Evolutionary conservation across 2,329 filamentous ascomycete species (phyloP).

Genomic region (Aspergillus clavatus): DNA sequence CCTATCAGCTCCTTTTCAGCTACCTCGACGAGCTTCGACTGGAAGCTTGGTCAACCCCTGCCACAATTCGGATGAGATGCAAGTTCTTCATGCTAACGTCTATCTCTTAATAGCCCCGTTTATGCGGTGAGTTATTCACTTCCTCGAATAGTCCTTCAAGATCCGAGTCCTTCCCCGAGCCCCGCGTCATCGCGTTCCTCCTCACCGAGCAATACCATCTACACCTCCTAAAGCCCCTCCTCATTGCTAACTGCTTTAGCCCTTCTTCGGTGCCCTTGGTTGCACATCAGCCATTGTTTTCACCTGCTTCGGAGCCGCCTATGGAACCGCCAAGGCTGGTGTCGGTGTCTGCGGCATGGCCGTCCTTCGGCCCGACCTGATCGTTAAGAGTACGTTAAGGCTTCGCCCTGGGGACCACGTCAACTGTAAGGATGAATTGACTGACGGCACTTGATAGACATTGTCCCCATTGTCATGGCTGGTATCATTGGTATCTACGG

Average conservation of each 20-base stretch:
- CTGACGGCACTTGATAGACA: slow-evolving; percentile 57
- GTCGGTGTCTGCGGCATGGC: slow-evolving; percentile 98
- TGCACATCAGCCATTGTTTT: slow-evolving; percentile 94
- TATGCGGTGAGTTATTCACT: slow-evolving; percentile 80
- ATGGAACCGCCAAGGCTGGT: slow-evolving; percentile 98
- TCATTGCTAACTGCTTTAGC: slow-evolving; percentile 41
- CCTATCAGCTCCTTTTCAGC: slow-evolving; percentile 26
- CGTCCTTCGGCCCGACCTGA: slow-evolving; percentile 94
- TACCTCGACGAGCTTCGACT: background rate
- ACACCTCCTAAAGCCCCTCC: slow-evolving; percentile 2
- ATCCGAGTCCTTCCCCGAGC: slow-evolving; percentile 6
- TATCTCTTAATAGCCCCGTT: slow-evolving; percentile 65
- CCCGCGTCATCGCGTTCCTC: slow-evolving; percentile 9
- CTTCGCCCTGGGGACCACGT: background rate
- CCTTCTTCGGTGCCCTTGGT: slow-evolving; percentile 97
- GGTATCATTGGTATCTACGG: slow-evolving; percentile 99
- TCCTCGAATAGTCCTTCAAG: background rate
- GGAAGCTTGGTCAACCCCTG: background rate
- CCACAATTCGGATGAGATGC: background rate
- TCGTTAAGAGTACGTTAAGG: slow-evolving; percentile 86
- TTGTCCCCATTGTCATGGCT: slow-evolving; percentile 99
- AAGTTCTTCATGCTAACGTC: slow-evolving; percentile 18
- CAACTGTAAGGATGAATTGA: slow-evolving; percentile 3
- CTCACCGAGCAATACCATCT: slow-evolving; percentile 6
- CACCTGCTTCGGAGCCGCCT: slow-evolving; percentile 93